Evolutionary conservation across 2,329 filamentous ascomycete genomes (phyloP), one percentile per base, ranked within the genome.

Genomic region (Lecanicillium sp.): DNA sequence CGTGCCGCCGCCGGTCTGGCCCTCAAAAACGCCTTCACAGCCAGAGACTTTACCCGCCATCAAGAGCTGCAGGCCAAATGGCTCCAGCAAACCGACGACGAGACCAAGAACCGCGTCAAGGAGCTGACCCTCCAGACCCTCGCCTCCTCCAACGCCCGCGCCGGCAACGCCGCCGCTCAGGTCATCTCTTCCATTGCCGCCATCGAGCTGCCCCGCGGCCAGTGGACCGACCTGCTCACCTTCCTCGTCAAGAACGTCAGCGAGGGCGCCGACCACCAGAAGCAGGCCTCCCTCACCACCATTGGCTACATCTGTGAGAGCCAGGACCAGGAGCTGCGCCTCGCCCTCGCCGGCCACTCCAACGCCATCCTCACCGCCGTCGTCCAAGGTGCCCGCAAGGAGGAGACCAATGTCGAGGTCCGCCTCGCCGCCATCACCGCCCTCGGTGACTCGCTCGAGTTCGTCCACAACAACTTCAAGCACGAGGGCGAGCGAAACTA

Each of bases 401-500:
- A 98, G 66, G 92, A 98, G 72, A 66, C 84, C 40, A 97, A 94
- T 69, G 64, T 69, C 50, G 90, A 98, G 58, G 89, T 98, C 44
- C 87, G 92, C 49, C 77, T 88, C 51, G 87, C 92, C 37, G 92
- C 92, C 57, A 92, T 98, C 58, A 86, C 86, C 36, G 92, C 92
- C 33, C 81, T 98, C 32, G 87, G 89, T 53, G 92, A 98, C 65
- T 96, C 90, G 29, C 81, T 97, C 44, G 92, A 98, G 64, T 98
- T 98, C 57, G 90, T 98, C 42, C 80, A 88, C 49, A 94, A 87
- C 67, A 98, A 98, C 70, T 98, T 98, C 65, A 94, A 96, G 66
- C 92, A 97, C 56, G 92, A 98, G 66, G 92, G 90, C 55, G 92
- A 98, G 74, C 83, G 92, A 51, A 98, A 98, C 71, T 98, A 97